Base-by-base conservation (phyloP, 1,284 basidiomycete species). In the Fomitopsis betulina region DNA sequence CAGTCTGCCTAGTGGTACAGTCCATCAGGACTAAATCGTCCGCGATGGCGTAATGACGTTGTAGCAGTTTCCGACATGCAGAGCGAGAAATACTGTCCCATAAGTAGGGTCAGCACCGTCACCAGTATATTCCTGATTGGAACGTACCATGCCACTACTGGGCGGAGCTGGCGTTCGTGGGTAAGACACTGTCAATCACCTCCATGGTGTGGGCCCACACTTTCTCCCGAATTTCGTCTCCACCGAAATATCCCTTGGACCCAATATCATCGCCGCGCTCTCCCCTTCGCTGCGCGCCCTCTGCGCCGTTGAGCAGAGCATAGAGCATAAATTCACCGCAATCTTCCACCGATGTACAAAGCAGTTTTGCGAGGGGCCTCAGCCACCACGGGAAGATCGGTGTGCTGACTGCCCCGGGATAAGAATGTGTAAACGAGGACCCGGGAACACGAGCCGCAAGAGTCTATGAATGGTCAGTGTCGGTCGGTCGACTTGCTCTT, bases 171-270 rank as follows among this genome's bases (percentile, higher is more conserved):
- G 9, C 13, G 3, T 37, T 37, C 35, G 35, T 37, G 13, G 9
- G 13, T 3, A 27, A 8, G 9, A 25, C 49, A 15, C n/a, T 21
- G n/a, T 64, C 45, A 2, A 63, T 73, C 32, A 67, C 71, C 50
- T 71, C 64, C 3, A 76, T 63, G 0, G 79, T 79, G 63, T 82
- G 81, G 42, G 79, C 75, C 80, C 80, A 82, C 17, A 82, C 54
- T 59, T 67, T 72, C 57, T 71, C 72, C 62, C 73, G 69, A 32
- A 71, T 72, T 52, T 73, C 75, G 2, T 73, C 73, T 23, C 72
- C 68, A 17, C 77, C 76, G 61, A 70, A 73, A 53, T 75, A 76
- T 9, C 67, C 63, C 54, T 67, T 65, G 63, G 68, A 73, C 10
- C 72, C 75, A 32, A 79, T 58, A 59, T 79, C 72, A 53, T 79